Evolutionary conservation across 345 rosid species (phyloP).

Genomic region (Gossypium arboreum): DNA sequence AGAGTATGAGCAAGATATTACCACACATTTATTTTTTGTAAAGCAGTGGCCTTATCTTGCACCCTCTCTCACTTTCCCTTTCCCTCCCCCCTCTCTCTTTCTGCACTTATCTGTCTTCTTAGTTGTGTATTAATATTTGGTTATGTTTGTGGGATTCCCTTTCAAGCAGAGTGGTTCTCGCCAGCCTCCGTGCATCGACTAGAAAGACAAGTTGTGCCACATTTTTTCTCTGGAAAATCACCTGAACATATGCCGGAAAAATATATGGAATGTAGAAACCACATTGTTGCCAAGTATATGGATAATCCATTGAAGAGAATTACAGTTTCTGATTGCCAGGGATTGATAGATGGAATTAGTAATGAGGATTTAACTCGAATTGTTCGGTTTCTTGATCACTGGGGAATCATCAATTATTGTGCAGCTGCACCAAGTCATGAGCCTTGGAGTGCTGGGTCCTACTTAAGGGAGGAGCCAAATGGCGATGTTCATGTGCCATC

Average conservation of each 20-base stretch:
- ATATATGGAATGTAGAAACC: slow-evolving; percentile 88
- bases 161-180: slow-evolving; percentile 83
- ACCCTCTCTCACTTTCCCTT: no score
- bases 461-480: slow-evolving; percentile 73
- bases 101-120: slow-evolving; percentile 4
- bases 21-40: background rate
- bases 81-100: background rate
- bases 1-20: background rate
- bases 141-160: slow-evolving; percentile 15
- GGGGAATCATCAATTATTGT: slow-evolving; percentile 97
- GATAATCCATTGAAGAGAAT: slow-evolving; percentile 75
- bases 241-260: slow-evolving; percentile 68
- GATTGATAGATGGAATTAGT: slow-evolving; percentile 50
- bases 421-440: slow-evolving; percentile 47
- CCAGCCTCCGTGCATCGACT: slow-evolving; percentile 76
- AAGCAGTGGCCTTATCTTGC: slow-evolving; percentile 5
- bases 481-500: slow-evolving; percentile 96
- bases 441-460: slow-evolving; percentile 52
- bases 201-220: slow-evolving; percentile 97
- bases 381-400: slow-evolving; percentile 90
- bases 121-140: background rate
- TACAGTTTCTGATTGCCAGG: slow-evolving; percentile 67
- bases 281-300: slow-evolving; percentile 75
- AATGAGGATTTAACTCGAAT: slow-evolving; percentile 74
- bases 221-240: slow-evolving; percentile 92